Evolutionary conservation across 2,329 filamentous ascomycete genomes (phyloP), one percentile per base, ranked within the genome.

Genomic region (Bisporella sp.): DNA sequence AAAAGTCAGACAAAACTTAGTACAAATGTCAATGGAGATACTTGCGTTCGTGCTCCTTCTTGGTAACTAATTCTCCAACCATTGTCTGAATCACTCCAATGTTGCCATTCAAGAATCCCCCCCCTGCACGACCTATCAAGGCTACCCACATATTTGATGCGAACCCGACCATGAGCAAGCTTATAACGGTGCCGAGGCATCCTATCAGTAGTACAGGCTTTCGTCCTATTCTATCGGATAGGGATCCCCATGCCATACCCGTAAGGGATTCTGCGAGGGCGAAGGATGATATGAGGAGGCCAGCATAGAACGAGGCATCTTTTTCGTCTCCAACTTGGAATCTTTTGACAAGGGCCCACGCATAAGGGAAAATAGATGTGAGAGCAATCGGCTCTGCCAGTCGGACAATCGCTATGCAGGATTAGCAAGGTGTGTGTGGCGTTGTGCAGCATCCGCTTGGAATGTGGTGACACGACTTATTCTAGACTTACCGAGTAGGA

Each of bases 281-380:
- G 71, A 90, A 95, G 61, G 89, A 84, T 9, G 89, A 92, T 60
- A 95, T 90, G 66, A 95, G 81, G 57, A 93, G 74, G 46, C 91
- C 91, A 31, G 91, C 87, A 69, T 95, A 95, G 71, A 88, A 92
- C 37, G 84, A 95, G 54, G 88, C 87, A 80, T 91, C 81, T 69
- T 79, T 73, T 58, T 82, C 79, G 60, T 80, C 77, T 55, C 85
- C 87, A 59, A 91, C 76, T 40, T 87, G 64, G 68, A 89, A 89
- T 59, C 82, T 76, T 68, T 87, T 87, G 58, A 92, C 84, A 59
- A 92, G 82, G 53, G 85, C 79, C 86, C 87, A 95, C 53, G 88
- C 88, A 68, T 96, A 96, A 21, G 91, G 91, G 62, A 92, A 95
- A 68, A 96, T 93, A 64, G 88, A 93, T 1, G 90, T 96, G 57